A percentile compares a stretch with the other conserved stretches of the same genome.
phyloP scores from a whole-genome alignment of 2,329 filamentous ascomycete species.

The Botrytis fabae region DNA sequence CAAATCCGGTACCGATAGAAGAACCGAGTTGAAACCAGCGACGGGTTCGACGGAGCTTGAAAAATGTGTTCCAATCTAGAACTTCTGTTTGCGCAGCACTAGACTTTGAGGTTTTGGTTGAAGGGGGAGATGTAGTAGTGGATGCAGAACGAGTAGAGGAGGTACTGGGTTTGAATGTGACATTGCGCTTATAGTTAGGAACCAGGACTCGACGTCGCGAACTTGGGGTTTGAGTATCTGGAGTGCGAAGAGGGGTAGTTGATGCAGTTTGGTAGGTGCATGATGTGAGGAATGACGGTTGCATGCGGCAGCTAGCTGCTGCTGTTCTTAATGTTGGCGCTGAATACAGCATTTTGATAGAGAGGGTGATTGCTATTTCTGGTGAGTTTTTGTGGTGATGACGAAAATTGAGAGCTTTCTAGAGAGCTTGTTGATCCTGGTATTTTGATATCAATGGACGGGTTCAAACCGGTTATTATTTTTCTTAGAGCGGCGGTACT shows the following conservation, averaged over 20 bases:
- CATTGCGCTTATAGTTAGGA: slow-evolving; percentile 36
- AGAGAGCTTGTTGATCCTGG: slow-evolving; percentile 12
- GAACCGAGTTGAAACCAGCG: slow-evolving; percentile 80
- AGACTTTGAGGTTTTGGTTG: slow-evolving; percentile 22
- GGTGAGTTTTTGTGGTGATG: slow-evolving; percentile 17
- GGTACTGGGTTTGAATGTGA: slow-evolving; percentile 32
- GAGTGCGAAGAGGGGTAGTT: slow-evolving; percentile 29
- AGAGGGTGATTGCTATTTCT: background rate
- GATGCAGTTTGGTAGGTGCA: slow-evolving; percentile 34
- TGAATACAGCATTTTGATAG: slow-evolving; percentile 37
- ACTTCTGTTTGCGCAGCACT: slow-evolving; percentile 23
- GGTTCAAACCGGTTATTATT: background rate
- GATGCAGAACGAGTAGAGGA: slow-evolving; percentile 28
- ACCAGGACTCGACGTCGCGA: slow-evolving; percentile 34
- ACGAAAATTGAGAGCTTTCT: slow-evolving; percentile 11
- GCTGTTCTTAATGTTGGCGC: slow-evolving; percentile 38
- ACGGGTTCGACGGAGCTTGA: slow-evolving; percentile 82
- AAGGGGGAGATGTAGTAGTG: slow-evolving; percentile 26
- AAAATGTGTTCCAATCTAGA: slow-evolving; percentile 88
- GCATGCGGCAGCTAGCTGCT: slow-evolving; percentile 39
- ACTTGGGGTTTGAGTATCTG: slow-evolving; percentile 4
- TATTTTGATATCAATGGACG: slow-evolving; percentile 1
- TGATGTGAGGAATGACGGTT: slow-evolving; percentile 35
- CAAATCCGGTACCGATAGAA: slow-evolving; percentile 64
- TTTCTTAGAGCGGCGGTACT: slow-evolving; percentile 10